phyloP scores from a whole-genome alignment of 2,329 filamentous ascomycete genomes.

The Stemphylium vesicarium region DNA sequence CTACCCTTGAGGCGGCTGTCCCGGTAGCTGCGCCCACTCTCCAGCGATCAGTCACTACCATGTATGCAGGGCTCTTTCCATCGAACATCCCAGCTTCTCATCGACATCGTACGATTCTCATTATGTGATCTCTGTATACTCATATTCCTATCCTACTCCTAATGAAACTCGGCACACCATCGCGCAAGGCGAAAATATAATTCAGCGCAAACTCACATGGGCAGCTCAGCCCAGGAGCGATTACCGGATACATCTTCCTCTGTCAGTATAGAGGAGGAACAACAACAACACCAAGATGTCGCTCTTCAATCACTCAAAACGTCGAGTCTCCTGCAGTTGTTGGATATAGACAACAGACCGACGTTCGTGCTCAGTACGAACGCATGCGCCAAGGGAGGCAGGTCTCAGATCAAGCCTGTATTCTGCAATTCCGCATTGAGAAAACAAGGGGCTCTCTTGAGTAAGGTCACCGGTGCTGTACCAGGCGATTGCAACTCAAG shows the following conservation, averaged over 20 bases:
- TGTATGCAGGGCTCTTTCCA: no score
- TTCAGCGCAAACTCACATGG: slow-evolving; percentile 8
- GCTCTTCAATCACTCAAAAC: slow-evolving; percentile 30
- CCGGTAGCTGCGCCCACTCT: no score
- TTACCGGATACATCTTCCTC: slow-evolving; percentile 2
- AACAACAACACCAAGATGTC: slow-evolving; percentile 10
- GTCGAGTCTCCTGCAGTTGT: slow-evolving; percentile 35
- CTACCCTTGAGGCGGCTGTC: no score
- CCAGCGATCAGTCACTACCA: no score
- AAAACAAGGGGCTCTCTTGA: slow-evolving; percentile 35
- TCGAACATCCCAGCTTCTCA: no score
- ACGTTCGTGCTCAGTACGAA: slow-evolving; percentile 43
- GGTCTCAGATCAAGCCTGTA: slow-evolving; percentile 29
- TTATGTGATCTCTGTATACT: neutral
- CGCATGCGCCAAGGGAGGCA: slow-evolving; percentile 25
- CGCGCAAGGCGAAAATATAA: neutral
- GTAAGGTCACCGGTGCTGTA: slow-evolving; percentile 26
- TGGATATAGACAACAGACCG: slow-evolving; percentile 42
- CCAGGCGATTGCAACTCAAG: neutral
- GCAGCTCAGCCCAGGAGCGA: slow-evolving; percentile 2
- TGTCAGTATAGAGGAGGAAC: neutral
- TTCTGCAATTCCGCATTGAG: slow-evolving; percentile 43
- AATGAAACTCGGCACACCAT: slow-evolving; percentile 4
- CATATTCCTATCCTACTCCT: neutral
- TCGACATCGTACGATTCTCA: neutral